Evolutionary conservation across 495 filamentous ascomycete species (phyloP), one percentile per base, ranked within the genome.

Genomic region (Aspergillus indologenus): DNA sequence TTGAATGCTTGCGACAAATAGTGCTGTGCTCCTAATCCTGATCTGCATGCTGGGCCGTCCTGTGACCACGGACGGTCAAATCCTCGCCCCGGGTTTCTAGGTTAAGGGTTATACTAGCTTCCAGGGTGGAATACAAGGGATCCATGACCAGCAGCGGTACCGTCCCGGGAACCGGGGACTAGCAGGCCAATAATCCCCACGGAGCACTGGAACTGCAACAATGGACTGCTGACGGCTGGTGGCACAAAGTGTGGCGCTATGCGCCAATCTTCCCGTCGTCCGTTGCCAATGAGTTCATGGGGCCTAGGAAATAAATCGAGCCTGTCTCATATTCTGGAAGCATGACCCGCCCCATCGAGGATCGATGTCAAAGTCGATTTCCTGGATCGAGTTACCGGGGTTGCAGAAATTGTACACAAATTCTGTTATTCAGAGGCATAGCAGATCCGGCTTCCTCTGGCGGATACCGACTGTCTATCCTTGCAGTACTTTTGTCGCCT

Each of bases 161-260:
- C 59, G 23, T 48, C 26, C 53, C 48, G 59, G 58, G 53, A 56
- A 43, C 53, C 53, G 47, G 54, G 53, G 26, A 53, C 19, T 40
- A 47, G 42, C 49, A 54, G 53, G 57, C 59, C 47, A 57, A 31
- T 52, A 54, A 31, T 58, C 24, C 17, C 23, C 29, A 47, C 22
- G 47, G 24, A 50, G 47, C 47, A 50, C 47, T 26, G 17, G 22
- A 17, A 50, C 6, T 19, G 20, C 19, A 23, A 44, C 45, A 60
- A 58, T 62, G 51, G 46, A 56, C 29, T 19, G 55, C 43, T 29
- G 55, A 31, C 47, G 55, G 55, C 20, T 34, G 29, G 46, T 45
- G 34, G 44, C 56, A 15, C 24, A 61, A 56, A 56, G 62, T 57
- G 46, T 56, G 53, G 19, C 62, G 59, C 62, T 65, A 65, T 53